Conservation (phyloP, 2,329 filamentous ascomycete species). For the Triangularia verruculosa region DNA sequence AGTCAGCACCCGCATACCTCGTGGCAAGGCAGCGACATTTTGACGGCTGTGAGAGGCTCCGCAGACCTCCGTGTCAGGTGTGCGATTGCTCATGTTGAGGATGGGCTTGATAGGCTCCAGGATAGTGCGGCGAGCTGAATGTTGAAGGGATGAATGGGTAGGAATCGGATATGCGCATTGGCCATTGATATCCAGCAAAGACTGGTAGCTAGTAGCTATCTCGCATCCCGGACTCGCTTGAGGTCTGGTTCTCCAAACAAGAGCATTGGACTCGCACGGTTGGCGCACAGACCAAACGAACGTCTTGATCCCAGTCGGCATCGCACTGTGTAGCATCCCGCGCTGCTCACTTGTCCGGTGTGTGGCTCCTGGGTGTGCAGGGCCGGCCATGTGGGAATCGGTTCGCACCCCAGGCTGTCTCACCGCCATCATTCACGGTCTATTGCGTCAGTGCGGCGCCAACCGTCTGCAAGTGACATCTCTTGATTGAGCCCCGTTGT, state of each 20-base stretch:
- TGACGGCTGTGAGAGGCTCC: not conserved
- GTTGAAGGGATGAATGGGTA: not conserved
- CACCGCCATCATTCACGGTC: slow-evolving; percentile 12
- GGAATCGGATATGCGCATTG: not conserved
- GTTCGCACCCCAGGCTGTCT: not conserved
- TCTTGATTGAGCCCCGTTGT: not conserved
- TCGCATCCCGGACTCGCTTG: slow-evolving; percentile 1
- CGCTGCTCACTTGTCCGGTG: not conserved
- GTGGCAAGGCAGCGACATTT: not conserved
- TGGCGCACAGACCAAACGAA: slow-evolving; percentile 13
- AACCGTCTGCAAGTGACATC: slow-evolving; percentile 7
- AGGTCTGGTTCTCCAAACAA: slow-evolving; percentile 13
- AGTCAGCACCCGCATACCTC: slow-evolving; percentile 7
- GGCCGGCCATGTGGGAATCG: slow-evolving; percentile 15
- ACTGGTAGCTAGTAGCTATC: not conserved
- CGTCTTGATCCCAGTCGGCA: not conserved
- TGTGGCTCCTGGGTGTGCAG: not conserved
- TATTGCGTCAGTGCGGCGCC: slow-evolving; percentile 20
- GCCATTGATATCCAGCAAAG: not conserved
- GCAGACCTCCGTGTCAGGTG: not conserved
- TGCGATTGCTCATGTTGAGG: not conserved
- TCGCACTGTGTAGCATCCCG: slow-evolving; percentile 12
- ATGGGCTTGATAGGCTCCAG: not conserved
- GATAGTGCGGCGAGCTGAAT: not conserved
- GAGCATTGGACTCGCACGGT: slow-evolving; percentile 12